phyloP scores from a whole-genome alignment of 192 early-diverging fungal species.

The Pecoramyces ruminantium region DNA sequence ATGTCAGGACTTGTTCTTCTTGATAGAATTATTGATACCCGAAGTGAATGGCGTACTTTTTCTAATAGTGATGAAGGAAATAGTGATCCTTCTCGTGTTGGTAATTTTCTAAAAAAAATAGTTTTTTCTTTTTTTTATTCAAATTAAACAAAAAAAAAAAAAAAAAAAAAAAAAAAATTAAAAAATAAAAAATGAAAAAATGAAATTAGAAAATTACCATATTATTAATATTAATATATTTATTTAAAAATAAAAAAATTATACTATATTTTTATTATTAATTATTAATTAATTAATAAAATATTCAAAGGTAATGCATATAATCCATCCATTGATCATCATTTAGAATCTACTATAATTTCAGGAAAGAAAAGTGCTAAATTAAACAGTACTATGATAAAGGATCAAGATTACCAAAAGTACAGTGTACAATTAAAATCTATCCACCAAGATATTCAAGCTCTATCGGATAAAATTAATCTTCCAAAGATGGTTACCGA shows the following conservation, averaged over 20 bases:
- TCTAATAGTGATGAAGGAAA: constrained; percentile 64
- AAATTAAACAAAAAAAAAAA: no score
- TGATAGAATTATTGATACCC: constrained; percentile 77
- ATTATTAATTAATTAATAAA: no score
- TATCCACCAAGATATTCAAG: constrained; percentile 60
- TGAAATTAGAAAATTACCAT: no score
- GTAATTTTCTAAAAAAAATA: constrained; percentile 36
- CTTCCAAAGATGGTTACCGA: constrained; percentile 53
- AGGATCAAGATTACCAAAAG: constrained; percentile 33
- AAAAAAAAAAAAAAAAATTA: no score
- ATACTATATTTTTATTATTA: no score
- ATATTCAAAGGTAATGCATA: constrained; percentile 11
- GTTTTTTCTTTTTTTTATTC: no score
- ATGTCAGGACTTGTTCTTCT: no score
- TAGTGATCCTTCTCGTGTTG: constrained; percentile 73
- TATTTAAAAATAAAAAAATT: no score
- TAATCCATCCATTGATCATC: constrained; percentile 58
- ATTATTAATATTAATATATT: no score
- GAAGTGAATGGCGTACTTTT: constrained; percentile 94
- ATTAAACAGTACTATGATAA: constrained; percentile 45
- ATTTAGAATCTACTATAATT: constrained; percentile 70
- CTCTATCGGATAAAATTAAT: constrained; percentile 68
- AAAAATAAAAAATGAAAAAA: no score
- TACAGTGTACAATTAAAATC: constrained; percentile 50
- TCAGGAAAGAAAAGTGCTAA: constrained; percentile 57